Evolutionary conservation across 345 rosid species (phyloP).

Genomic region (Murraya koenigii): DNA sequence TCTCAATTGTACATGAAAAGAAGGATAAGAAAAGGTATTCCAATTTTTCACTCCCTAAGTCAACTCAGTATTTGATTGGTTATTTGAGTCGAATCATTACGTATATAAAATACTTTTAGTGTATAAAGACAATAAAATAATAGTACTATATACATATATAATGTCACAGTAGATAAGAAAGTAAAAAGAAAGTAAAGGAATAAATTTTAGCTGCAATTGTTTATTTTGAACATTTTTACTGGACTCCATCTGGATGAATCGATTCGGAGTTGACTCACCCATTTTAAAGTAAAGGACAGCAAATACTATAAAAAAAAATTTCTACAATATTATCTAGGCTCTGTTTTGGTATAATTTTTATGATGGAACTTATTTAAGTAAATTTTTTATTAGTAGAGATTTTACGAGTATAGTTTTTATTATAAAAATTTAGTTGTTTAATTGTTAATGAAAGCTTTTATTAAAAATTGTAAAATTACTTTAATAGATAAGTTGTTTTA

Average conservation of each 20-base stretch:
- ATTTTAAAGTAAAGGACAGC: neutral
- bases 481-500: too few relatives aligned
- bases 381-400: too few relatives aligned
- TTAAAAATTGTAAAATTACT: too few relatives aligned
- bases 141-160: too few relatives aligned
- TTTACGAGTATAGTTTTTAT: too few relatives aligned
- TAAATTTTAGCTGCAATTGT: neutral
- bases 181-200: slow-evolving; percentile 12
- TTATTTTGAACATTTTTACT: slow-evolving; percentile 3
- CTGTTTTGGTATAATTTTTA: too few relatives aligned
- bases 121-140: neutral
- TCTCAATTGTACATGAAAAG: neutral
- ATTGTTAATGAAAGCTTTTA: too few relatives aligned
- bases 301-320: too few relatives aligned
- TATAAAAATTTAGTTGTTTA: too few relatives aligned
- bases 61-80: slow-evolving; percentile 6
- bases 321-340: too few relatives aligned
- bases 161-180: neutral
- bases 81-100: neutral
- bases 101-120: neutral
- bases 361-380: too few relatives aligned
- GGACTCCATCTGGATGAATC: slow-evolving; percentile 20
- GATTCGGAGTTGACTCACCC: slow-evolving; percentile 29
- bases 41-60: neutral
- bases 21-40: neutral